These are phyloP conservation scores for Colletotrichum sp. DNA, from an alignment of 2,329 filamentous ascomycete genomes.

Conservation along the genomic window DNA sequence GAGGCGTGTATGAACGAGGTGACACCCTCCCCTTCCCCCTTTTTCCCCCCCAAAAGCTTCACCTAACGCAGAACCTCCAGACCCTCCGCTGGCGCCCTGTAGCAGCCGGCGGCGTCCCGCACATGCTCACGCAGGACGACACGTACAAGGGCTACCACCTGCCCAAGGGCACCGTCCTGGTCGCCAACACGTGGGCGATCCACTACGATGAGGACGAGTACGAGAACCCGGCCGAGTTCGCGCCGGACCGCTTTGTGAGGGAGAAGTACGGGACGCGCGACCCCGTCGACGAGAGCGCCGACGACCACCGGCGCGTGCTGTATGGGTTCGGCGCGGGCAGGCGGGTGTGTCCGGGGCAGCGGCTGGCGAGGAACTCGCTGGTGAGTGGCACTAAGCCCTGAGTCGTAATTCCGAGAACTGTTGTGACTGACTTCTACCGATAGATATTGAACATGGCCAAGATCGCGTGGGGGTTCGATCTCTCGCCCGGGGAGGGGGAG, in stretches of 20 bases:
- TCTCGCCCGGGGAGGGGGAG: too few species aligned
- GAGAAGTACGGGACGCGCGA: neutral
- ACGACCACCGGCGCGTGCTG: conserved; percentile 20
- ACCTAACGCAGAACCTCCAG: conserved; percentile 11
- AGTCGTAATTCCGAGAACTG: too few species aligned
- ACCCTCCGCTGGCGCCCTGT: conserved; percentile 34
- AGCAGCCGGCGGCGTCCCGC: conserved; percentile 48
- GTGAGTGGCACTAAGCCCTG: too few species aligned
- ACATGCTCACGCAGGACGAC: conserved; percentile 53
- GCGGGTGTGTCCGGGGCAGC: conserved; percentile 52
- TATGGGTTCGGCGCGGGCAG: conserved; percentile 54
- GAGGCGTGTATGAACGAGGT: conserved; percentile 26
- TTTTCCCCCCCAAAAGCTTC: too few species aligned
- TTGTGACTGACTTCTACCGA: too few species aligned
- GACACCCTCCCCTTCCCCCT: neutral
- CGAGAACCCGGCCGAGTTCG: conserved; percentile 28
- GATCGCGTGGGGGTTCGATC: too few species aligned
- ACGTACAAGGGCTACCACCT: conserved; percentile 53
- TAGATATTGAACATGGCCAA: too few species aligned
- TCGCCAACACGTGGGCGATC: conserved; percentile 36
- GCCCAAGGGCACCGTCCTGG: conserved; percentile 49
- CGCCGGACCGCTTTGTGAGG: conserved; percentile 28
- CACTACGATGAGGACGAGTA: conserved; percentile 27
- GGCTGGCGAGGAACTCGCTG: conserved; percentile 46
- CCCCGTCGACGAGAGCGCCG: neutral